phyloP scores from a whole-genome alignment of 2,329 filamentous ascomycete species.

The Penicillium sp. region DNA sequence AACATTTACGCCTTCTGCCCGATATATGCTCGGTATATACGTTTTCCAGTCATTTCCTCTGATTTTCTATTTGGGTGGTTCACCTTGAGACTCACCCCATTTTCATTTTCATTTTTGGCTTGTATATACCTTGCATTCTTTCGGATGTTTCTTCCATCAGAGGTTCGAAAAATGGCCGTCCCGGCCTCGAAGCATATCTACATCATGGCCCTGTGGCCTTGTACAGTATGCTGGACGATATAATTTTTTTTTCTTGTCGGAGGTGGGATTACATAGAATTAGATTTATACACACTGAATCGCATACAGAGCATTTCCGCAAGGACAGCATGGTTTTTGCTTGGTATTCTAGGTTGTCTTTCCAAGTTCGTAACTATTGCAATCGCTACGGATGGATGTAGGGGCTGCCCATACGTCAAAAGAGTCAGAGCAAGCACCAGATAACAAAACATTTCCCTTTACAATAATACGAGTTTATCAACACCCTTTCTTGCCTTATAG shows the following conservation, averaged over 20 bases:
- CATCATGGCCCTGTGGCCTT: not conserved
- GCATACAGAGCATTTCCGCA: conserved; percentile 15
- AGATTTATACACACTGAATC: conserved; percentile 22
- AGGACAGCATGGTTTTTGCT: conserved; percentile 4
- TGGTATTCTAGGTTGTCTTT: not conserved
- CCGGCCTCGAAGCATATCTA: not conserved
- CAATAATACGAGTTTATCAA: conserved; percentile 32
- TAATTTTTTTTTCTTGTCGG: conserved; percentile 2
- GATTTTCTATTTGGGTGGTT: conserved; percentile 16
- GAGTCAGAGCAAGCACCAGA: not conserved
- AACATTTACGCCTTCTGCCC: conserved; percentile 8
- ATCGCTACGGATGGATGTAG: not conserved
- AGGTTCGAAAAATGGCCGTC: not conserved
- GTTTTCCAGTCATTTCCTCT: conserved; percentile 6
- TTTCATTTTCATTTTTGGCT: conserved; percentile 13
- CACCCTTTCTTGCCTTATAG: conserved; percentile 24
- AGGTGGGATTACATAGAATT: conserved; percentile 22
- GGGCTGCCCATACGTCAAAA: not conserved
- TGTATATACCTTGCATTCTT: conserved; percentile 26
- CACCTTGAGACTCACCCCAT: conserved; percentile 9
- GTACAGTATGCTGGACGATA: conserved; percentile 11
- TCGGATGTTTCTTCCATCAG: conserved; percentile 6
- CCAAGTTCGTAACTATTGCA: not conserved
- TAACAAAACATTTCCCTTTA: conserved; percentile 17
- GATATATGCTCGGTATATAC: conserved; percentile 15